Conservation (phyloP, 164 flowering plant genomes). For the Nymphaea thermarum region DNA sequence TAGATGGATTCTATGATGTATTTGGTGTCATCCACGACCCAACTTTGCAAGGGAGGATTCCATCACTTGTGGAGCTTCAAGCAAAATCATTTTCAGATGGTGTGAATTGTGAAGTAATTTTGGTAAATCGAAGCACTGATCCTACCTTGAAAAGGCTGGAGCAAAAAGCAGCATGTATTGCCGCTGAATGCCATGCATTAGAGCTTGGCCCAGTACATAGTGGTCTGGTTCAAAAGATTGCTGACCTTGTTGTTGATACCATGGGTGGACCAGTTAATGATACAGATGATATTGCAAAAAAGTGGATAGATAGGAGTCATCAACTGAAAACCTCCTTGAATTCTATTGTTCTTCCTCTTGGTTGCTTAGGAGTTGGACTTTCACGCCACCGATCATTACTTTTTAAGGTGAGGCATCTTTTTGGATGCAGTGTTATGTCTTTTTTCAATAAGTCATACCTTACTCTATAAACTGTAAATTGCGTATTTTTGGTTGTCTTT, state of each 20-base stretch:
- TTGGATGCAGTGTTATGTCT: neutral
- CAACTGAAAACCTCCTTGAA: slow-evolving; percentile 49
- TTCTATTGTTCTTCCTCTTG: slow-evolving; percentile 71
- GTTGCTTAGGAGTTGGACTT: slow-evolving; percentile 80
- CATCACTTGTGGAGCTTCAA: slow-evolving; percentile 70
- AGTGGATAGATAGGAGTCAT: slow-evolving; percentile 57
- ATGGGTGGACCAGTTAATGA: slow-evolving; percentile 97
- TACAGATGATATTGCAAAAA: slow-evolving; percentile 69
- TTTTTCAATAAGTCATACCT: neutral
- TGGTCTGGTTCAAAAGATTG: slow-evolving; percentile 72
- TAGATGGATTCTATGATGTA: slow-evolving; percentile 94
- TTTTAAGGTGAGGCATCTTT: slow-evolving; percentile 63
- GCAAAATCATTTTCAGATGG: slow-evolving; percentile 37
- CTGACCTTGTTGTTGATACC: slow-evolving; percentile 68
- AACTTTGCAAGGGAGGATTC: slow-evolving; percentile 55
- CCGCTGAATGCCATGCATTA: slow-evolving; percentile 32
- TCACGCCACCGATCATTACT: slow-evolving; percentile 97
- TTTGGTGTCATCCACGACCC: slow-evolving; percentile 43
- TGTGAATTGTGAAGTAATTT: slow-evolving; percentile 70
- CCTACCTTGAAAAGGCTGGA: slow-evolving; percentile 60
- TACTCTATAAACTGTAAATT: too few species aligned
- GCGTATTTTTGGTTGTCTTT: too few species aligned
- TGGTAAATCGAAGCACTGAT: slow-evolving; percentile 66
- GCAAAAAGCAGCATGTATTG: slow-evolving; percentile 35
- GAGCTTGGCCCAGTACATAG: slow-evolving; percentile 25